A percentile compares a stretch with the other conserved stretches of the same genome.
phyloP scores from a whole-genome alignment of 441 rosid species.

The Euphorbia corollata region DNA sequence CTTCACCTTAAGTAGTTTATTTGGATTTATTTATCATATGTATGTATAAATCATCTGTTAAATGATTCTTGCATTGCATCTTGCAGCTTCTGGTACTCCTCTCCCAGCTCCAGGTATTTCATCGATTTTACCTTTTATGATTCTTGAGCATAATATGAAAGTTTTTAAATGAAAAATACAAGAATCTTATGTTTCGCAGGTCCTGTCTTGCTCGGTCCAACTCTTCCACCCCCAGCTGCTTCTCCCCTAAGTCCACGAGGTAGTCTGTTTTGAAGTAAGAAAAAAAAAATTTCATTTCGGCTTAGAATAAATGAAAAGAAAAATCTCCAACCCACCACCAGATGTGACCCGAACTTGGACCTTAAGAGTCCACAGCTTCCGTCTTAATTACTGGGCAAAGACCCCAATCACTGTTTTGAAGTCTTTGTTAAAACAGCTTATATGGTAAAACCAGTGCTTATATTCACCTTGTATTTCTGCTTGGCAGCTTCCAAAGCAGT shows the following conservation, averaged over 20 bases:
- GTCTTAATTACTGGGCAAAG: too few species aligned
- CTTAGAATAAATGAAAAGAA: too few species aligned
- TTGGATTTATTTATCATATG: neutral
- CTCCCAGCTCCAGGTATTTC: slow-evolving; percentile 71
- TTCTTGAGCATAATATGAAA: neutral
- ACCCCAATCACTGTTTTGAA: neutral
- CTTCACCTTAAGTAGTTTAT: neutral
- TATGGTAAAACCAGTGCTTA: neutral
- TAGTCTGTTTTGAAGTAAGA: slow-evolving; percentile 21
- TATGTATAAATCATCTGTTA: neutral
- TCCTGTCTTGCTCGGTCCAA: slow-evolving; percentile 45
- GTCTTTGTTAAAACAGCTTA: neutral
- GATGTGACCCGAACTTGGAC: too few species aligned
- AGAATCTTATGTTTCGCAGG: slow-evolving; percentile 30
- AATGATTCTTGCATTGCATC: slow-evolving; percentile 16
- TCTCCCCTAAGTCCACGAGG: slow-evolving; percentile 53
- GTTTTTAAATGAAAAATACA: neutral
- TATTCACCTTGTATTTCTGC: neutral
- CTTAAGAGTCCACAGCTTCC: too few species aligned
- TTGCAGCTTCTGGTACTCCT: slow-evolving; percentile 66
- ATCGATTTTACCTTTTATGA: neutral
- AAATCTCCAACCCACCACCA: too few species aligned
- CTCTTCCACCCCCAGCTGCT: slow-evolving; percentile 41
- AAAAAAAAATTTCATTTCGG: too few species aligned
- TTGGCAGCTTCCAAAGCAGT: slow-evolving; percentile 50